Evolutionary conservation across 2,329 filamentous ascomycete species (phyloP), one percentile per base, ranked within the genome.

Genomic region (Lecanicillium sp.): DNA sequence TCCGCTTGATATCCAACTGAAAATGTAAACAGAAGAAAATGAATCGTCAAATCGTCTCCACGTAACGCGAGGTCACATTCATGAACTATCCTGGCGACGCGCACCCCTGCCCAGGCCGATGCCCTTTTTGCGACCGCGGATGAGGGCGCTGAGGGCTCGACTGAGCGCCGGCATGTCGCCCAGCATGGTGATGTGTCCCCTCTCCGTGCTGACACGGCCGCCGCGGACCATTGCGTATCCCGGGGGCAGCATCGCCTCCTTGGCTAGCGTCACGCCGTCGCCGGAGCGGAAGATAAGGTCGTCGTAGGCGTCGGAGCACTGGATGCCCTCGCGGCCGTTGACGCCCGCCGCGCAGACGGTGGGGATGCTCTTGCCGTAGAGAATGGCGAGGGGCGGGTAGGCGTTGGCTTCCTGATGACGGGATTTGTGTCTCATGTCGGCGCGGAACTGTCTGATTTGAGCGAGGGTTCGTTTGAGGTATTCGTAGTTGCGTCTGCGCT

Each of bases 231-330:
- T 72, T 41, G 78, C 74, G 62, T 95, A 96, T 0, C 90, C 90
- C 2, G 78, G 69, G 0, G 90, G 90, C 36, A 94, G 66, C 87
- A 94, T 91, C 0, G 90, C 86, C 52, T 91, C 87, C 43, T 81
- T 81, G 0, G 90, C 87, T 6, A 96, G 75, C 47, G 91, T 89
- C 0, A 97, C 90, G 0, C 90, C 91, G 61, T 97, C 90, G 2
- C 90, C 90, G 19, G 84, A 84, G 1, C 86, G 85, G 67, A 96
- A 96, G 0, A 88, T 79, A 2, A 97, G 73, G 56, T 94, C 84
- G 55, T 95, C 89, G 62, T 95, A 96, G 1, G 81, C 84, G 63
- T 94, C 88, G 0, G 80, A 71, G 52, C 81, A 80, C 42, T 81
- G 78, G 55, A 96, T 95, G 0, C 77, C 82, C 46, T 91, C 89